These are phyloP conservation scores for Trichoderma orchidacearum DNA, from an alignment of 495 filamentous ascomycete species.

Conservation along the genomic window DNA sequence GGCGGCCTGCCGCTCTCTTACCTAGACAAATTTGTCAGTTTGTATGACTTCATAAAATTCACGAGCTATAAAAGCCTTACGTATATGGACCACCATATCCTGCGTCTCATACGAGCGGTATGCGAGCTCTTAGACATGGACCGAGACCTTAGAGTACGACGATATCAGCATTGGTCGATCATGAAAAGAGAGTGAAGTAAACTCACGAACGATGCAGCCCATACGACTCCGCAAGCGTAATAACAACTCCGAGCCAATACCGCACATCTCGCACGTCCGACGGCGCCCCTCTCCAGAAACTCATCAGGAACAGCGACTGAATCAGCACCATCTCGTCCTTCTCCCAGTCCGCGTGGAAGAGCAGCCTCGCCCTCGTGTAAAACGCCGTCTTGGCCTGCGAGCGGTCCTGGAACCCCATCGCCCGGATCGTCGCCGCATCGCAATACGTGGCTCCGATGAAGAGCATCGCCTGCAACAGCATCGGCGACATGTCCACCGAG, in stretches of 20 bases:
- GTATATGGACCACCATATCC: slow-evolving; percentile 38
- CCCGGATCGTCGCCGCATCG: not conserved
- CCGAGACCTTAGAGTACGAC: not conserved
- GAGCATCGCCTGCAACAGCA: slow-evolving; percentile 18
- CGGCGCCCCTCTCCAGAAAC: slow-evolving; percentile 62
- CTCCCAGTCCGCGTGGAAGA: slow-evolving; percentile 67
- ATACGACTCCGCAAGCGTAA: slow-evolving; percentile 38
- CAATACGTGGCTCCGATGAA: not conserved
- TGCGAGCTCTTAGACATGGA: not conserved
- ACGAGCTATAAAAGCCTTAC: slow-evolving; percentile 12
- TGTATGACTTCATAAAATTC: not conserved
- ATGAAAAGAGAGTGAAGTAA: not conserved
- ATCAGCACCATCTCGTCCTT: slow-evolving; percentile 55
- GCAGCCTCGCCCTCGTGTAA: slow-evolving; percentile 3
- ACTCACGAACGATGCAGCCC: slow-evolving; percentile 2
- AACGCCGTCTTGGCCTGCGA: slow-evolving; percentile 1
- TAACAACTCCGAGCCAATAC: slow-evolving; percentile 65
- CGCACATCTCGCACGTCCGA: slow-evolving; percentile 63
- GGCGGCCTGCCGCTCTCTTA: slow-evolving; percentile 42
- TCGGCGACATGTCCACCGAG: slow-evolving; percentile 47
- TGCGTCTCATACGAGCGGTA: slow-evolving; percentile 17
- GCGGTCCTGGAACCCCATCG: slow-evolving; percentile 1
- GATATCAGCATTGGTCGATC: not conserved
- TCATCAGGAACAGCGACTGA: slow-evolving; percentile 57
- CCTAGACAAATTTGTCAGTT: slow-evolving; percentile 21